phyloP scores from a whole-genome alignment of 129 eudicot genomes.

The Ambrosia trifida region DNA sequence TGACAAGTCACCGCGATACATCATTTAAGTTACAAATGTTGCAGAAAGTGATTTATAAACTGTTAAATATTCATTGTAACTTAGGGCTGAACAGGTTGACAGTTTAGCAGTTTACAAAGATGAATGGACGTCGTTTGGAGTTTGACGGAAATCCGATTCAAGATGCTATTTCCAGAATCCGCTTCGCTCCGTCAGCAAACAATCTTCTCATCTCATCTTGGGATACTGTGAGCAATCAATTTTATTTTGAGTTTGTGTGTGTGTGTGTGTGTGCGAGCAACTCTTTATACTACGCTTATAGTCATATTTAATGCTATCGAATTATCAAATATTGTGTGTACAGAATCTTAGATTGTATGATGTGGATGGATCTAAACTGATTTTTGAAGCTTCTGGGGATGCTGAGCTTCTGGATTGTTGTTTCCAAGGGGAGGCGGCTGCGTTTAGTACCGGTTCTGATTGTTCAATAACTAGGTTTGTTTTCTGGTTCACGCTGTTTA shows the following conservation, averaged over 20 bases:
- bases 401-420: slow-evolving; percentile 85
- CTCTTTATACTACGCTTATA: not conserved
- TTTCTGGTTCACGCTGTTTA: not conserved
- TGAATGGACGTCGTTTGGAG: slow-evolving; percentile 49
- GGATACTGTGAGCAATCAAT: slow-evolving; percentile 66
- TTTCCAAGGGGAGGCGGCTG: slow-evolving; percentile 63
- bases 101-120: slow-evolving; percentile 31
- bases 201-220: slow-evolving; percentile 91
- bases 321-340: not conserved
- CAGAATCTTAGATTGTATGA: slow-evolving; percentile 75
- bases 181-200: slow-evolving; percentile 70
- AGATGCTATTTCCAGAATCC: slow-evolving; percentile 72
- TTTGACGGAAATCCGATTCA: slow-evolving; percentile 48
- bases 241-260: not conserved
- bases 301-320: not conserved
- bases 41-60: too few species aligned
- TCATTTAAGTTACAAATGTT: too few species aligned
- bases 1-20: too few species aligned
- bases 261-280: too few species aligned
- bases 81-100: slow-evolving; percentile 8
- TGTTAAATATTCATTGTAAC: too few species aligned
- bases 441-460: slow-evolving; percentile 59
- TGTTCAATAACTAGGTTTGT: slow-evolving; percentile 64
- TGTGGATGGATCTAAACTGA: slow-evolving; percentile 53
- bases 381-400: slow-evolving; percentile 51